A percentile compares a stretch with the other conserved stretches of the same genome.
These are phyloP conservation scores for Trichoderma sp. DNA, from an alignment of 2,329 filamentous ascomycete genomes.

Conservation along the genomic window DNA sequence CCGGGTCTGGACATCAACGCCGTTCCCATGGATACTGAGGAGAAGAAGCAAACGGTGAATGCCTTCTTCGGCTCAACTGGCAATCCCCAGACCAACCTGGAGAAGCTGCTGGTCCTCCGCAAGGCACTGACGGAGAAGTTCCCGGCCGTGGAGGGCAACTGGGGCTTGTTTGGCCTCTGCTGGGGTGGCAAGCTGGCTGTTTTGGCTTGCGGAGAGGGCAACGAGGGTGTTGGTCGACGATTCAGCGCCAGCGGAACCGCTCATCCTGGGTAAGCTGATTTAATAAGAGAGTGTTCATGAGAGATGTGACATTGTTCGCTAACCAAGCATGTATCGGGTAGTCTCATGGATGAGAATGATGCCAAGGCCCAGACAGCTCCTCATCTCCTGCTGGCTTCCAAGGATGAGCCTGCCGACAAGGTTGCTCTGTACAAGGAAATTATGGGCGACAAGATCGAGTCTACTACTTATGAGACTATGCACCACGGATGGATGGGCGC, in stretches of 20 bases:
- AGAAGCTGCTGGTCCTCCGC: constrained; percentile 36
- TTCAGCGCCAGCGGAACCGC: constrained; percentile 40
- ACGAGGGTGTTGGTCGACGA: constrained; percentile 35
- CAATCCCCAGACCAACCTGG: constrained; percentile 31
- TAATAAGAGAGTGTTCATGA: background rate
- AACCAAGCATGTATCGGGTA: constrained; percentile 19
- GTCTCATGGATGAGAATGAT: constrained; percentile 42
- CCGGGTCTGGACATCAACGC: constrained; percentile 33
- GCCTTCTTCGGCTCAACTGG: constrained; percentile 38
- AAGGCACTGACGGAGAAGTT: constrained; percentile 36
- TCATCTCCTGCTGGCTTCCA: constrained; percentile 52
- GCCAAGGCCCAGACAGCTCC: constrained; percentile 47
- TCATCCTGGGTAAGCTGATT: constrained; percentile 32
- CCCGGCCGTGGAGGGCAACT: constrained; percentile 41
- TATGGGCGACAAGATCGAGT: constrained; percentile 40
- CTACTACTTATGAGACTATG: constrained; percentile 53
- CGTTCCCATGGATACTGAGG: constrained; percentile 45
- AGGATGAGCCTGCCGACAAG: constrained; percentile 47
- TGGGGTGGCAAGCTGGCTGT: constrained; percentile 52
- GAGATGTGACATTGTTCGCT: background rate
- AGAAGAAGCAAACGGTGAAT: constrained; percentile 40
- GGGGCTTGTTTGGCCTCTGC: constrained; percentile 50
- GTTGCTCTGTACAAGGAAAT: constrained; percentile 47
- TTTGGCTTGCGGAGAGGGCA: constrained; percentile 40
- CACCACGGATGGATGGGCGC: constrained; percentile 63